Base-by-base conservation (phyloP, 345 rosid genomes). In the Populus alba region DNA sequence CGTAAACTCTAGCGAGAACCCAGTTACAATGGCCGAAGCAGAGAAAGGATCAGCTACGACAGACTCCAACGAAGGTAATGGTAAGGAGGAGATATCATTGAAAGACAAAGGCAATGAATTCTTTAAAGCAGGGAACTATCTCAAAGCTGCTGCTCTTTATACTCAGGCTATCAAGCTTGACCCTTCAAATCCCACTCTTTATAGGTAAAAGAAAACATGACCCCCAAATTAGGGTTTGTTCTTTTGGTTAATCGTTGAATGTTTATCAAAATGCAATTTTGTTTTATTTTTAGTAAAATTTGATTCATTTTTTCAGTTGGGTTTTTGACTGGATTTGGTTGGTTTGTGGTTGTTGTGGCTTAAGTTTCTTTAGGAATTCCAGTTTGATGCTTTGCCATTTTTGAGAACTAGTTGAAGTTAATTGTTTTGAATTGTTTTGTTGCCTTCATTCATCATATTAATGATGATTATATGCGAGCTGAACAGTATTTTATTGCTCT, bases 131-230 rank as follows among this genome's bases (percentile, higher is more conserved):
- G 98, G 98, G 62, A 96, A 92, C 88, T 94, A 84, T 75, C 97
- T 94, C 65, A 96, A 96, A 91, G 99, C 99, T 53, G 99, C 99
- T 61, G 98, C 98, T 84, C 87, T 96, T 59, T 96, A 96, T 81
- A 96, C 99, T 85, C 97, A 92, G 83, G 98, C 97, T 45, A 96
- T 96, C 77, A 96, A 96, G 80, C 97, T 90, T 68, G 98, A 94
- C 80, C 97, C 98, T 81, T 88, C 93, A 49, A 96, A 94, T 80
- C 91, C 92, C 37, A 87, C 98, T 79, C 97, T 96, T 39, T 96
- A 90, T 82, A 96, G 99, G 99, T 90, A 74, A 38, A 15, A 6
- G 35, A 15, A 31, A 39, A 39, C 12, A 10, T 17, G 37, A 7
- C 43, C 23, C 55, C 25, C 27, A 23, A 38, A 37, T 72, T 8